A percentile compares a stretch with the other conserved stretches of the same genome.
Conservation (phyloP, 768 basidiomycete species). For the Sarcodon aspratus region DNA sequence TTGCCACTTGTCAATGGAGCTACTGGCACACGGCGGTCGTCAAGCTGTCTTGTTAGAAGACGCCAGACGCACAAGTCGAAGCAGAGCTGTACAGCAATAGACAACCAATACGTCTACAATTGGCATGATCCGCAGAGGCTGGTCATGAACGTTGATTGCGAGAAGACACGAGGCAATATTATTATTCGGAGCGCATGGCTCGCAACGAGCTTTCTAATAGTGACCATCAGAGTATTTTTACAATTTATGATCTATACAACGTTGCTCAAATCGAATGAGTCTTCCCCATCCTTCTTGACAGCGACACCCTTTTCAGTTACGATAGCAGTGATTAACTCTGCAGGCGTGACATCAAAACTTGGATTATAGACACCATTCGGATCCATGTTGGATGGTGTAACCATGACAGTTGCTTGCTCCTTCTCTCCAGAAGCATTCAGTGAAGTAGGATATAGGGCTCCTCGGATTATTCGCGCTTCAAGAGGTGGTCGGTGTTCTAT, state of each 20-base stretch:
- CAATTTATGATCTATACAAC: constrained; percentile 27
- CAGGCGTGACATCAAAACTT: constrained; percentile 94
- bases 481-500: constrained; percentile 86
- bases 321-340: constrained; percentile 86
- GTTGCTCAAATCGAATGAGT: constrained; percentile 49
- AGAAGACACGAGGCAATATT: no score
- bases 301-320: constrained; percentile 95
- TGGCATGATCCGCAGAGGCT: no score
- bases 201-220: no score
- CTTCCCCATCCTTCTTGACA: constrained; percentile 46
- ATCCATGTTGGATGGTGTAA: constrained; percentile 49
- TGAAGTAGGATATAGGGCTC: constrained; percentile 52
- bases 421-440: constrained; percentile 28
- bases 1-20: no score
- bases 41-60: no score
- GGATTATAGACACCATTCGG: constrained; percentile 68
- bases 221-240: no score
- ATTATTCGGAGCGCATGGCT: no score
- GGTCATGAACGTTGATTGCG: no score
- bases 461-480: constrained; percentile 85
- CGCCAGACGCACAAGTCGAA: no score
- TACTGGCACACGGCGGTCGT: no score
- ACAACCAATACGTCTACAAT: no score
- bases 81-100: no score
- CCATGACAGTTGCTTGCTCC: constrained; percentile 70